Conservation (phyloP, 352 stramenopile species). For the Phytophthora palmivora region DNA sequence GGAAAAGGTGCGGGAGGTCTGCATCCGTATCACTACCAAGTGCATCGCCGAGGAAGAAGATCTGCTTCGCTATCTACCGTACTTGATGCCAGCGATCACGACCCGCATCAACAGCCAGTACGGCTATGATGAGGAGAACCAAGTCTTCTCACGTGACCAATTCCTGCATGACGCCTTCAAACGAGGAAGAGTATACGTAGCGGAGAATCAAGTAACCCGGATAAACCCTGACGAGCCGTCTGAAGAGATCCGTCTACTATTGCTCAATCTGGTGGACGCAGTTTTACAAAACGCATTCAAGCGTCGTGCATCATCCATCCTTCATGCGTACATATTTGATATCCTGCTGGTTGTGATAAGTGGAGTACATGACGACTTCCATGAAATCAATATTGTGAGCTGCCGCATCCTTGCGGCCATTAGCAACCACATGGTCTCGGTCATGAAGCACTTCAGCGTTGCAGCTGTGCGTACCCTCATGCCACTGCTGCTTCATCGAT, state of each 20-base stretch:
- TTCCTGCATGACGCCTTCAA: slow-evolving; percentile 83
- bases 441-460: slow-evolving; percentile 95
- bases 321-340: slow-evolving; percentile 87
- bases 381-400: slow-evolving; percentile 82
- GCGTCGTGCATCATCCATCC: slow-evolving; percentile 65
- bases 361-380: slow-evolving; percentile 88
- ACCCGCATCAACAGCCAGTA: slow-evolving; percentile 74
- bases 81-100: slow-evolving; percentile 74
- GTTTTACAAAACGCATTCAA: slow-evolving; percentile 65
- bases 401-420: slow-evolving; percentile 59
- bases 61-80: slow-evolving; percentile 73
- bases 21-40: slow-evolving; percentile 56
- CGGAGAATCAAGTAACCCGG: slow-evolving; percentile 43
- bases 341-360: slow-evolving; percentile 71
- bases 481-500: slow-evolving; percentile 91
- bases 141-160: slow-evolving; percentile 71
- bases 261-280: slow-evolving; percentile 58
- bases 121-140: slow-evolving; percentile 77
- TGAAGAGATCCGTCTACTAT: slow-evolving; percentile 77
- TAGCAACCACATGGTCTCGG: slow-evolving; percentile 83
- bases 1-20: slow-evolving; percentile 82
- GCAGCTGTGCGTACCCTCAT: slow-evolving; percentile 82
- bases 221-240: slow-evolving; percentile 70
- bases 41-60: slow-evolving; percentile 61
- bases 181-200: slow-evolving; percentile 67